These are phyloP conservation scores for Coleophoma eucalyptorum DNA, from an alignment of 2,329 filamentous ascomycete species.

Conservation along the genomic window DNA sequence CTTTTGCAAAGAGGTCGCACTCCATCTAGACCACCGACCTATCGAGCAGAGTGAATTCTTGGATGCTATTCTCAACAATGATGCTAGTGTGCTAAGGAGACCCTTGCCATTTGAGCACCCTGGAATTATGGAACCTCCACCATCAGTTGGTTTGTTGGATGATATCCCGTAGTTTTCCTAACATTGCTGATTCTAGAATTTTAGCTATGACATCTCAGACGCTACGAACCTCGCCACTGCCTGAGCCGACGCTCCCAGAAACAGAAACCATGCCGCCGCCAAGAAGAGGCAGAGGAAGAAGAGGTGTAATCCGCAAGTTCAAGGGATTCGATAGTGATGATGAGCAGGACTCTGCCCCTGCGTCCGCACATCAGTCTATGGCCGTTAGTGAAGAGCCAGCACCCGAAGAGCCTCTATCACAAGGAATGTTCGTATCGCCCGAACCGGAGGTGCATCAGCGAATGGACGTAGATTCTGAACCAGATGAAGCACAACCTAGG, in stretches of 20 bases:
- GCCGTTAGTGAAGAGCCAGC: constrained; percentile 14
- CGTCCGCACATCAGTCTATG: constrained; percentile 29
- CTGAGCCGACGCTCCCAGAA: constrained; percentile 1
- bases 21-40: constrained; percentile 73
- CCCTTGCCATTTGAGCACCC: constrained; percentile 53
- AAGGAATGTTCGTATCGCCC: constrained; percentile 56
- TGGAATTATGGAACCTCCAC: constrained; percentile 20
- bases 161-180: background rate
- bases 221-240: constrained; percentile 6
- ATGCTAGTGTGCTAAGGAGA: constrained; percentile 68
- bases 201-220: constrained; percentile 9
- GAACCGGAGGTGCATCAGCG: constrained; percentile 19
- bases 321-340: constrained; percentile 68
- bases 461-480: constrained; percentile 12
- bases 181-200: constrained; percentile 5
- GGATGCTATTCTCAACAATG: constrained; percentile 79
- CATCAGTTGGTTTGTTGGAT: constrained; percentile 18
- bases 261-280: constrained; percentile 12
- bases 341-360: constrained; percentile 28
- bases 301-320: constrained; percentile 55
- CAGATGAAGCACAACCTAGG: constrained; percentile 7
- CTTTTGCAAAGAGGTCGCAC: constrained; percentile 66
- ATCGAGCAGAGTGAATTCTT: constrained; percentile 90
- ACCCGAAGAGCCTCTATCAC: constrained; percentile 14
- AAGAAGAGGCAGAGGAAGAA: constrained; percentile 30